Evolutionary conservation across 2,329 filamentous ascomycete genomes (phyloP).

Genomic region (Coleophoma cylindrospora): DNA sequence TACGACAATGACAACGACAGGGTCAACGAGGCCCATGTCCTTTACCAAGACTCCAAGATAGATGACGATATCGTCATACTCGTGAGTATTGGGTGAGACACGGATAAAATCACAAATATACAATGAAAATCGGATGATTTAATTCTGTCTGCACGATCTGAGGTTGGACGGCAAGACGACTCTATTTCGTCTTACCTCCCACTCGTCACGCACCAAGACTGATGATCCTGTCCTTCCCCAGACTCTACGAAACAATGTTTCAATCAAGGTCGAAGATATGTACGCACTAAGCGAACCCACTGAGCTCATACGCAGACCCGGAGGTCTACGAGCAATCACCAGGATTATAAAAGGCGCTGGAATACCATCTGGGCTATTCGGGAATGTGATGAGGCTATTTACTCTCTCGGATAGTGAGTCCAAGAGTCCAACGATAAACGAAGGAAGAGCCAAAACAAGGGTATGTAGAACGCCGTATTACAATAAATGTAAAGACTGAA

Average conservation of each 20-base stretch:
- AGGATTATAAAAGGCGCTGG: slow-evolving; percentile 26
- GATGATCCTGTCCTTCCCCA: not conserved
- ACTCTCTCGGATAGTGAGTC: slow-evolving; percentile 10
- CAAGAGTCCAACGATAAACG: slow-evolving; percentile 13
- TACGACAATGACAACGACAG: too few species aligned
- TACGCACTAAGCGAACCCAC: slow-evolving; percentile 26
- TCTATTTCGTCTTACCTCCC: too few species aligned
- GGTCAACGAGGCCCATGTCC: too few species aligned
- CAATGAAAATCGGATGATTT: not conserved
- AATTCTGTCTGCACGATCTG: not conserved
- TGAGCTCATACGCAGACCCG: slow-evolving; percentile 7
- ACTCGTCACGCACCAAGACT: not conserved
- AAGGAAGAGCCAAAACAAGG: slow-evolving; percentile 21
- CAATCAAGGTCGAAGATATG: slow-evolving; percentile 7
- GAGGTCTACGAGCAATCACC: slow-evolving; percentile 16
- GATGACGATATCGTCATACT: too few species aligned
- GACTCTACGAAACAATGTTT: not conserved
- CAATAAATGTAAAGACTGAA: slow-evolving; percentile 15
- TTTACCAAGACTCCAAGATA: too few species aligned
- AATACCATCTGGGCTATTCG: slow-evolving; percentile 19
- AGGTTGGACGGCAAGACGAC: too few species aligned
- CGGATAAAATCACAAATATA: too few species aligned
- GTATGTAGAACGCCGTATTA: slow-evolving; percentile 20
- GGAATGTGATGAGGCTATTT: slow-evolving; percentile 22
- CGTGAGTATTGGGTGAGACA: too few species aligned